Evolutionary conservation across 2,329 filamentous ascomycete genomes (phyloP), one percentile per base, ranked within the genome.

Genomic region (Leptodontidium sp.): DNA sequence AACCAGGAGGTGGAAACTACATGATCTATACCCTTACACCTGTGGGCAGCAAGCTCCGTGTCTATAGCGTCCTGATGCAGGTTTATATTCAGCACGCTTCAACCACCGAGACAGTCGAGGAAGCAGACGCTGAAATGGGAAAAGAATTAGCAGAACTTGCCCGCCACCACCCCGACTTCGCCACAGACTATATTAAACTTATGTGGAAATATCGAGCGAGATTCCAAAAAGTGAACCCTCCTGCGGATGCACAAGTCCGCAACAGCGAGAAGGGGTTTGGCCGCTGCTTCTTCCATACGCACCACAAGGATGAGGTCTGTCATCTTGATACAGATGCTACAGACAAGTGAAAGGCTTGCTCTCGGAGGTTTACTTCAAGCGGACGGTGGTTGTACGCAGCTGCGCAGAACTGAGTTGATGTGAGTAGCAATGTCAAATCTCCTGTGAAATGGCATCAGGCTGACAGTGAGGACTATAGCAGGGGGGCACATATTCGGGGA

Each of bases 241-340:
- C n/a, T 5, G 26, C 29, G 0, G 52, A 55, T 55, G 26, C 52
- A 17, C 52, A n/a, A 7, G 17, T 55, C 14, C 52, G 52, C 4
- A 35, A 35, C 17, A 12, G 29, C 26, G 17, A 17, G 7, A 17
- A 55, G 5, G 52, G 53, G 0, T 65, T 65, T 24, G 63, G 50
- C 15, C 17, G 45, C 9, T 65, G 63, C 47, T 65, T 65, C 38
- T 59, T 65, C 24, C 63, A 65, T 50, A 59, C 53, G 6, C 53
- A 65, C 35, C 12, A 2, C n/a, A 47, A 65, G 14, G 29, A 24
- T 2, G 63, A 59, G 26, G 29, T 21, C 6, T 59, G 63, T 7
- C 53, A 65, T 32, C 63, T 50, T n/a, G 63, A 26, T 9, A 26
- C 15, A 15, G 45, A 49, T 21, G 21, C 21, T 21, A 21, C 21